Conservation (phyloP, 2,329 filamentous ascomycete genomes). For the Aspergillus caelatus region DNA sequence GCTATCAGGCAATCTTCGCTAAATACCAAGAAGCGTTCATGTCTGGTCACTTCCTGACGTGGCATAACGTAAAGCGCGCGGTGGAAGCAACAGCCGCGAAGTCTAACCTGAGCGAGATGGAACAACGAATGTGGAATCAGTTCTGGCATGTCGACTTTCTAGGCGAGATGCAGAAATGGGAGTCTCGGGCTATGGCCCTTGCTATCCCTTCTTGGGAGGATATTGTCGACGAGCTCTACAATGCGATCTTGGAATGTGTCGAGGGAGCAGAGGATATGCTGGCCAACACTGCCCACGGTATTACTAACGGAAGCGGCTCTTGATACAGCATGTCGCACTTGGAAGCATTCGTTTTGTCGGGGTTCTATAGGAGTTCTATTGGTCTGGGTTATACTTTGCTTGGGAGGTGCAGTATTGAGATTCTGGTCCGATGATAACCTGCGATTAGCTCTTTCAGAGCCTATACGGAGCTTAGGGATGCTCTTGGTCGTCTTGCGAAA, state of each 20-base stretch:
- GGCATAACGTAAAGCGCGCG: slow-evolving; percentile 15
- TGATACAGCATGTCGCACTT: not conserved
- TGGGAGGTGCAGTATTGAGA: not conserved
- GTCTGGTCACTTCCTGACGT: slow-evolving; percentile 16
- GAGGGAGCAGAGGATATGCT: slow-evolving; percentile 22
- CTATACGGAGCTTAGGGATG: not conserved
- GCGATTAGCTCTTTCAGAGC: not conserved
- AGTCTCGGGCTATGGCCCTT: slow-evolving; percentile 22
- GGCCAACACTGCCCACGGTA: not conserved
- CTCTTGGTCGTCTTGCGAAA: not conserved
- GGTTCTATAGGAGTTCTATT: not conserved
- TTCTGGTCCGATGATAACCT: not conserved
- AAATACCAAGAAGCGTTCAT: slow-evolving; percentile 13
- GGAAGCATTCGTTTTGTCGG: not conserved
- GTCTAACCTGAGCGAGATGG: slow-evolving; percentile 14
- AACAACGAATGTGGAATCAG: slow-evolving; percentile 21
- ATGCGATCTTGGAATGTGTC: slow-evolving; percentile 28
- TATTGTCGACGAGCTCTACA: slow-evolving; percentile 28
- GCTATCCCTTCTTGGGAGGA: slow-evolving; percentile 30
- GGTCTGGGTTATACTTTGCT: not conserved
- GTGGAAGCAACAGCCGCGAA: slow-evolving; percentile 17
- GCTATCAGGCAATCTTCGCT: slow-evolving; percentile 13
- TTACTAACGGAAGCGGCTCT: too few relatives aligned
- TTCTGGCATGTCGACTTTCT: slow-evolving; percentile 31
- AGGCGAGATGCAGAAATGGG: slow-evolving; percentile 32